Percentiles rank a stretch among this genome's conserved stretches.
Conservation (phyloP, 2,329 filamentous ascomycete species). For the Paraphoma sp. region DNA sequence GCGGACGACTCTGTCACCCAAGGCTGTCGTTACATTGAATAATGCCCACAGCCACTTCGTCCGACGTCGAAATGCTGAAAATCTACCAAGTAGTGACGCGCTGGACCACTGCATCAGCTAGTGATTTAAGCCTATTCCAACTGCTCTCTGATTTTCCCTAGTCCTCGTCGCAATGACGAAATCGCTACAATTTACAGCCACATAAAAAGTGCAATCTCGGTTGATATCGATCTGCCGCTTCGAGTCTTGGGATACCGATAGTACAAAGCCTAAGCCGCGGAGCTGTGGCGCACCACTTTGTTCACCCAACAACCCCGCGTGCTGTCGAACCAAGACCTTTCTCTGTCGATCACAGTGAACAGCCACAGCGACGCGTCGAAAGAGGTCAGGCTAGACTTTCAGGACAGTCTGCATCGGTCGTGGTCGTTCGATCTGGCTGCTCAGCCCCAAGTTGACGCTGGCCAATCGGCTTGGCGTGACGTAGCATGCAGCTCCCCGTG, state of each 20-base stretch:
- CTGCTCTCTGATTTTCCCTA: no score
- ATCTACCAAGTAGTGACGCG: background rate
- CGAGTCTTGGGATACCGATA: background rate
- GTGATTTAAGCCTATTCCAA: background rate
- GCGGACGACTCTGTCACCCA: background rate
- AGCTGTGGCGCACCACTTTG: background rate
- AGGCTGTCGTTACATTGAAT: background rate
- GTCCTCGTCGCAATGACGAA: background rate
- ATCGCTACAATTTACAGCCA: background rate
- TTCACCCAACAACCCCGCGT: background rate
- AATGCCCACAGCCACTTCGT: background rate
- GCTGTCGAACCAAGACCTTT: background rate
- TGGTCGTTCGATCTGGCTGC: background rate
- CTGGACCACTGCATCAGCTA: background rate
- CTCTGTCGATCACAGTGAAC: background rate
- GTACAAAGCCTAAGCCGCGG: no score
- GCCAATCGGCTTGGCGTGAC: constrained; percentile 7
- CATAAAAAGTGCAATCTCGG: background rate
- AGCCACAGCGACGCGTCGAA: background rate
- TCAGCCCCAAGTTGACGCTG: background rate
- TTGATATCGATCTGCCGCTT: background rate
- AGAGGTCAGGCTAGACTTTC: background rate
- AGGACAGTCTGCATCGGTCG: background rate
- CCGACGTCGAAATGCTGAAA: no score
- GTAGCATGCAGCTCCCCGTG: constrained; percentile 10